Evolutionary conservation across 345 rosid species (phyloP).

Genomic region (Reutealis trisperma): DNA sequence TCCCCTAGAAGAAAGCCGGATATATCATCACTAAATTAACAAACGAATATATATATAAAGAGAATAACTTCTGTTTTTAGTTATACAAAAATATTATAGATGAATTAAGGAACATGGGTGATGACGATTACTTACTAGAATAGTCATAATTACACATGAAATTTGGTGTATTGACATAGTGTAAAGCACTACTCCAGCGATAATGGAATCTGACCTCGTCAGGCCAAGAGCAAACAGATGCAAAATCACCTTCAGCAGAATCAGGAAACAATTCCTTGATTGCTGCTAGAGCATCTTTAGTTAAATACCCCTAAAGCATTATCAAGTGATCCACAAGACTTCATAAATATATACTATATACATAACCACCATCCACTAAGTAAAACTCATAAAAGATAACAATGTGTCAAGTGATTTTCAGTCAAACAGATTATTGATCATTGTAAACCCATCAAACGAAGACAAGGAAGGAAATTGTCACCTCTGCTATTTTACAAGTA

Average conservation of each 20-base stretch:
- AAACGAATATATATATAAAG: neutral
- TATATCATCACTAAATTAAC: neutral
- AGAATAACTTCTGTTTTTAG: neutral
- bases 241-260: slow-evolving; percentile 82
- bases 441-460: neutral
- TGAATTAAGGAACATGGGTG: neutral
- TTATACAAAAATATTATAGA: neutral
- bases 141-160: slow-evolving; percentile 81
- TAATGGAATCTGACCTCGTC: slow-evolving; percentile 68
- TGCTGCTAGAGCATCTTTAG: slow-evolving; percentile 61
- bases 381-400: too few relatives aligned
- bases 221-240: slow-evolving; percentile 89
- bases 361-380: too few relatives aligned
- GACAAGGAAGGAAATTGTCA: slow-evolving; percentile 12
- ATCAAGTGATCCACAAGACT: neutral
- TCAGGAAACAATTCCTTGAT: slow-evolving; percentile 71
- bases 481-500: slow-evolving; percentile 88
- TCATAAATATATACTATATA: too few relatives aligned
- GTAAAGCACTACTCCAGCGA: slow-evolving; percentile 84
- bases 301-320: slow-evolving; percentile 55
- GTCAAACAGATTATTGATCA: too few relatives aligned
- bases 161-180: slow-evolving; percentile 91
- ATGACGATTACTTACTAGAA: slow-evolving; percentile 55
- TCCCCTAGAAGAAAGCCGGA: slow-evolving; percentile 61
- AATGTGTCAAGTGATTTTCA: too few relatives aligned